Evolutionary conservation across 768 basidiomycete genomes (phyloP).

Genomic region (Termitomyces sp.): DNA sequence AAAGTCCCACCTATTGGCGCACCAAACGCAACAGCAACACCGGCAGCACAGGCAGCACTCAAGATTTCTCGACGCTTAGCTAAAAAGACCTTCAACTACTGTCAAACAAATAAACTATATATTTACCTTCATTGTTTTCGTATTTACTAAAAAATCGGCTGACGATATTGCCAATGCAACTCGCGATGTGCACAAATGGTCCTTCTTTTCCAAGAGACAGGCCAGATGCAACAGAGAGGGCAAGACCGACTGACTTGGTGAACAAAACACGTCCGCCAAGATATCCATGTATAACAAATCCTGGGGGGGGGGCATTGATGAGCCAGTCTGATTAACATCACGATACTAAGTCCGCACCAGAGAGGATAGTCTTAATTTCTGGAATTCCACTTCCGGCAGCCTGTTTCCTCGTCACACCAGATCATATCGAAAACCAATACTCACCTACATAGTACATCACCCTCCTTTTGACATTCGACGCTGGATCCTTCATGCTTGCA

Average conservation of each 20-base stretch:
- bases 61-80: conserved; percentile 92
- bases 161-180: conserved; percentile 90
- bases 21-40: conserved; percentile 95
- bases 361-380: conserved; percentile 92
- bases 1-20: conserved; percentile 93
- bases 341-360: conserved; percentile 39
- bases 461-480: conserved; percentile 43
- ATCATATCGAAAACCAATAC: neutral
- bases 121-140: conserved; percentile 87
- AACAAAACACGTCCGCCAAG: conserved; percentile 86
- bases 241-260: conserved; percentile 85
- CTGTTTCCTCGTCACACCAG: conserved; percentile 24
- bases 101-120: neutral
- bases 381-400: conserved; percentile 96
- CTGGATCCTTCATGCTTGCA: conserved; percentile 4
- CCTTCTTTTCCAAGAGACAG: conserved; percentile 73
- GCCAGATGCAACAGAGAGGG: conserved; percentile 89
- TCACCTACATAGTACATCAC: conserved; percentile 77
- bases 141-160: conserved; percentile 85
- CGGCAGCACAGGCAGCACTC: conserved; percentile 94
- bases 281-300: conserved; percentile 97
- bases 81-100: conserved; percentile 19
- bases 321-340: neutral
- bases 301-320: conserved; percentile 25
- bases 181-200: conserved; percentile 86